Conservation (phyloP, 139 green algal species). For the Chlorella sp. region DNA sequence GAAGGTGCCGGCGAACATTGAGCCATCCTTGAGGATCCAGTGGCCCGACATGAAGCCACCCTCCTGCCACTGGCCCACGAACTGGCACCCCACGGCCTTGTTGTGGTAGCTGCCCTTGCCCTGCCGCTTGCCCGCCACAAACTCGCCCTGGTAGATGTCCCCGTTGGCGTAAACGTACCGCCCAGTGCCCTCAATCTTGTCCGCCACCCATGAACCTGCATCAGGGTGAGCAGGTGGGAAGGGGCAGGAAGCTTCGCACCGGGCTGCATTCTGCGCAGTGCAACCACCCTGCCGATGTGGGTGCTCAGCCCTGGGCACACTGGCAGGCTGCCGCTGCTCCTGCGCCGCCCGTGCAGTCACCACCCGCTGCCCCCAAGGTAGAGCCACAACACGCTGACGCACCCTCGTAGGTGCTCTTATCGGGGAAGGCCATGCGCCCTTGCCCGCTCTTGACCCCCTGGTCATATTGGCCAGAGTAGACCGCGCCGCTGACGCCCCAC, state of each 20-base stretch:
- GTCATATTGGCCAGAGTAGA: slow-evolving; percentile 44
- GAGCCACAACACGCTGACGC: not conserved
- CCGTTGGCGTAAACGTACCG: slow-evolving; percentile 39
- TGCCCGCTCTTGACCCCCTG: slow-evolving; percentile 43
- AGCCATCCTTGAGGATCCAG: slow-evolving; percentile 35
- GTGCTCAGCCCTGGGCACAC: no score
- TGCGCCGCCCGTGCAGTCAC: no score
- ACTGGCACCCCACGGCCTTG: slow-evolving; percentile 29
- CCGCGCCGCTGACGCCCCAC: slow-evolving; percentile 34
- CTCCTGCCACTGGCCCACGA: slow-evolving; percentile 37
- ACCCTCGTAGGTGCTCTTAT: slow-evolving; percentile 53
- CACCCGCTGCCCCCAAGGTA: no score
- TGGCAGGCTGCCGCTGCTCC: no score
- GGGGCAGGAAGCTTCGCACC: not conserved
- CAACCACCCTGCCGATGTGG: no score
- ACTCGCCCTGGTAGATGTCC: slow-evolving; percentile 51
- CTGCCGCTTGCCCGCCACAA: slow-evolving; percentile 36
- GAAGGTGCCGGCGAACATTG: slow-evolving; percentile 37
- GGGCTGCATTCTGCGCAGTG: no score
- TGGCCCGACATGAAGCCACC: slow-evolving; percentile 25
- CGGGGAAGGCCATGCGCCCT: slow-evolving; percentile 40
- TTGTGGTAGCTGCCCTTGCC: slow-evolving; percentile 40
- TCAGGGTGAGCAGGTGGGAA: not conserved
- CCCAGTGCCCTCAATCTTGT: slow-evolving; percentile 43
- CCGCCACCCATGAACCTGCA: slow-evolving; percentile 27